Percentiles rank a stretch among this genome's conserved stretches.
Conservation (phyloP, 176 grass and related monocot genomes). For the Oryza glumipatula region DNA sequence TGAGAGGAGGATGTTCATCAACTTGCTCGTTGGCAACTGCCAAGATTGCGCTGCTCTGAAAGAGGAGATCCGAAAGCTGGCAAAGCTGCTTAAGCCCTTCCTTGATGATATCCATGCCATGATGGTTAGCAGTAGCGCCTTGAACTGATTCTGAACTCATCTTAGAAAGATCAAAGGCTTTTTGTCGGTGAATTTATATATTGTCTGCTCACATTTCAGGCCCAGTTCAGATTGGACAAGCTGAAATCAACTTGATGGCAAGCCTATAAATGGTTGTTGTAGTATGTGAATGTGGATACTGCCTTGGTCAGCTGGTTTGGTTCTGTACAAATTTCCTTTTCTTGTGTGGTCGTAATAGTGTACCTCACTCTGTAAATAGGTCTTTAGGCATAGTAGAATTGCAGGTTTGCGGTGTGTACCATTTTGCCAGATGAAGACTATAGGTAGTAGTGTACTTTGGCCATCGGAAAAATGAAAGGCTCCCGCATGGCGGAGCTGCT, state of each 20-base stretch:
- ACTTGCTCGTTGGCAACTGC: slow-evolving; percentile 44
- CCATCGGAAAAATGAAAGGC: too few species aligned
- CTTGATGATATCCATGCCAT: slow-evolving; percentile 62
- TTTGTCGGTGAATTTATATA: neutral
- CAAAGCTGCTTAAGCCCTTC: slow-evolving; percentile 57
- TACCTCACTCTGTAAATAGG: slow-evolving; percentile 6
- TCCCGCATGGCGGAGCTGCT: too few species aligned
- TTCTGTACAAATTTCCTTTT: slow-evolving; percentile 1
- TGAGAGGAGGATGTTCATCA: slow-evolving; percentile 58
- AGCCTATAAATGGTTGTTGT: neutral
- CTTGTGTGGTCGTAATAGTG: neutral
- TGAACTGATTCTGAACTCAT: neutral
- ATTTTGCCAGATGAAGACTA: neutral
- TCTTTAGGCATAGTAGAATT: neutral
- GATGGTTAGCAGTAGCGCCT: slow-evolving; percentile 57
- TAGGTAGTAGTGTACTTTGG: too few species aligned
- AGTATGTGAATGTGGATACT: slow-evolving; percentile 30
- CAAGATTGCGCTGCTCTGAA: slow-evolving; percentile 39
- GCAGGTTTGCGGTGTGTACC: neutral
- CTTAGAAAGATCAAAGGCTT: neutral
- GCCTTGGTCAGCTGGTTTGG: neutral
- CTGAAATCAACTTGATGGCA: slow-evolving; percentile 74
- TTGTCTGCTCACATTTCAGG: slow-evolving; percentile 45
- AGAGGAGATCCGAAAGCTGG: slow-evolving; percentile 49
- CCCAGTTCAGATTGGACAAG: slow-evolving; percentile 61